These are phyloP conservation scores for Biscutella laevigata DNA, from an alignment of 441 rosid species.

Conservation along the genomic window DNA sequence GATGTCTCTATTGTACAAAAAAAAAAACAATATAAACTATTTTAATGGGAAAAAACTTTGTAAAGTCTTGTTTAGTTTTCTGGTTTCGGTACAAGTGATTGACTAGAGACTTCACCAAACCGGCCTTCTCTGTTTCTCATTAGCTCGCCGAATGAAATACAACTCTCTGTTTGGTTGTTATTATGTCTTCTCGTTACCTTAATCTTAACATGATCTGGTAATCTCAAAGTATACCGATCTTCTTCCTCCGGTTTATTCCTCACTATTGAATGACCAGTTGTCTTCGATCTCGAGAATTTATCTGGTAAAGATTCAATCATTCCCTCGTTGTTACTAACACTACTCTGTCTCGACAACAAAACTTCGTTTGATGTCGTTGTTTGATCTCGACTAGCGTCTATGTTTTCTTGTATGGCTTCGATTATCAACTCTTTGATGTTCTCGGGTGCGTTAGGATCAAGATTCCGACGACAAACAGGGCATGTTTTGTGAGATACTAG, in stretches of 20 bases:
- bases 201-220: constrained; percentile 44
- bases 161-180: constrained; percentile 40
- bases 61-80: not conserved
- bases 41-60: no score
- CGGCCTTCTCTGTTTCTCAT: constrained; percentile 22
- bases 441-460: constrained; percentile 32
- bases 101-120: constrained; percentile 35
- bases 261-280: constrained; percentile 70
- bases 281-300: constrained; percentile 48
- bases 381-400: not conserved
- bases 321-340: constrained; percentile 8
- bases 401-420: constrained; percentile 34
- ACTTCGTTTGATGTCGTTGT: constrained; percentile 7
- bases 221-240: constrained; percentile 42
- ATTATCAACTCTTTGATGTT: constrained; percentile 33
- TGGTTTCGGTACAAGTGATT: constrained; percentile 22
- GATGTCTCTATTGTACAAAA: no score
- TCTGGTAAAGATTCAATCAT: constrained; percentile 14
- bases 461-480: constrained; percentile 71
- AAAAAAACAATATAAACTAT: no score
- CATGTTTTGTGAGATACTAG: constrained; percentile 67
- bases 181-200: constrained; percentile 34
- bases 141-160: constrained; percentile 53
- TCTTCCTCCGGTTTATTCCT: constrained; percentile 33
- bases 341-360: constrained; percentile 18